Evolutionary conservation across 257 asterid genomes (phyloP), one percentile per base, ranked within the genome.

Genomic region (Euphrasia confusa): DNA sequence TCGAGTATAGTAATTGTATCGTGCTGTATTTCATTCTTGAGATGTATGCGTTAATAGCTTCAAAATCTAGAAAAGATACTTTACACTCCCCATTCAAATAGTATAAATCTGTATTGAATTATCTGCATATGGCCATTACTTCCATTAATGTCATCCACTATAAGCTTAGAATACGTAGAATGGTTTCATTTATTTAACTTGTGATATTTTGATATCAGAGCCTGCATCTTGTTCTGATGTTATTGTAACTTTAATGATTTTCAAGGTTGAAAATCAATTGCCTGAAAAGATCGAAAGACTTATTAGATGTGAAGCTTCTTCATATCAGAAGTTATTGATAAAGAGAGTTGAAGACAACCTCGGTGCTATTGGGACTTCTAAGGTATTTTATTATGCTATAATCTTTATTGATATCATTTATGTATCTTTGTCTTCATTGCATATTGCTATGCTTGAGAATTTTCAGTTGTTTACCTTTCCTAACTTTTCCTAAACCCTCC

Each of bases 271-370:
- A 76, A 77, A 89, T 79, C 54, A 93, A 68, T 76, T 93, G 77
- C 99, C 99, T 18, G 94, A 82, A 77, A 93, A 93, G 96, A 93
- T 87, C 30, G 99, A 89, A 75, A 80, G 97, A 55, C 90, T 93
- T 65, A 68, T 93, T 66, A 89, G 99, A 77, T 93, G 99, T 69
- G 99, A 93, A 72, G 99, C 99, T 66, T 89, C 97, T 66, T 78
- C 94, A 21, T 93, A 93, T 76, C 99, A 93, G 67, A 93, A 85
- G 77, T 82, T 93, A 66, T 76, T 93, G 85, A 93, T 89, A 87
- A 93, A 83, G 84, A 84, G 99, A 79, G 97, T 93, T 42, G 99
- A 93, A 78, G 96, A 84, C 44, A 93, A 93, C 72, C 99, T 93
- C 71, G 99, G 99, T 65, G 97, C 97, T 65, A 75, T 93, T 64